Base-by-base conservation (phyloP, 768 basidiomycete genomes). In the Glaciozyma martinii region DNA sequence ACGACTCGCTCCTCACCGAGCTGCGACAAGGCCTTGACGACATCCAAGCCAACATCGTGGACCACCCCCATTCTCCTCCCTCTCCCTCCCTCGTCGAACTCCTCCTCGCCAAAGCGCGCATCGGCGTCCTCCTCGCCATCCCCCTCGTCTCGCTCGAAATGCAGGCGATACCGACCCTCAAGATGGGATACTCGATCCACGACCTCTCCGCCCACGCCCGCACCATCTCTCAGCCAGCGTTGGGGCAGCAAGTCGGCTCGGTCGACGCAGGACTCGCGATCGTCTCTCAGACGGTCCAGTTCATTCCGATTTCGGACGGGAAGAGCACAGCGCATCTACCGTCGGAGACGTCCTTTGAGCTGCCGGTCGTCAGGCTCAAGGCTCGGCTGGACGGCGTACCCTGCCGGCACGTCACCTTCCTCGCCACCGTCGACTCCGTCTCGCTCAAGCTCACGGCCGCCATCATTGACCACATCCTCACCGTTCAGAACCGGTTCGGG, bases 401-500 rank as follows among this genome's bases (percentile, higher is more conserved):
- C 15, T 49, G 29, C 40, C 49, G 18, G 3, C 76, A 76, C 3
- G 73, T 90, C 25, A 79, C 84, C 49, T 77, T 83, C 9, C 75
- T 86, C 29, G 81, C 82, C 5, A 77, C 86, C 33, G 76, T 92
- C 49, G 87, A 88, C 15, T 82, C 83, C 61, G 81, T 90, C 67
- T 81, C 85, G 44, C 77, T 89, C 63, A 86, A 82, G 72, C 80
- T 92, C 63, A 90, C 88, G 72, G 87, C 88, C 7, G 83, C 84
- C 0, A 85, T 90, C 71, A 86, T 88, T 84, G 90, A 93, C 73
- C 88, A 86, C 7, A 75, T 91, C 5, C 80, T 92, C 3, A 83
- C 82, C 7, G 86, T 93, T 13, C 90, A 90, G 72, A 87, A 89
- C 68, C 90, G 90, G 73, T 91, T 91, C 63, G 90, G 88, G 9